Percentiles rank a stretch among this genome's conserved stretches.
Conservation (phyloP, 1,139 yeast genomes). For the Geotrichum macrosporum region DNA sequence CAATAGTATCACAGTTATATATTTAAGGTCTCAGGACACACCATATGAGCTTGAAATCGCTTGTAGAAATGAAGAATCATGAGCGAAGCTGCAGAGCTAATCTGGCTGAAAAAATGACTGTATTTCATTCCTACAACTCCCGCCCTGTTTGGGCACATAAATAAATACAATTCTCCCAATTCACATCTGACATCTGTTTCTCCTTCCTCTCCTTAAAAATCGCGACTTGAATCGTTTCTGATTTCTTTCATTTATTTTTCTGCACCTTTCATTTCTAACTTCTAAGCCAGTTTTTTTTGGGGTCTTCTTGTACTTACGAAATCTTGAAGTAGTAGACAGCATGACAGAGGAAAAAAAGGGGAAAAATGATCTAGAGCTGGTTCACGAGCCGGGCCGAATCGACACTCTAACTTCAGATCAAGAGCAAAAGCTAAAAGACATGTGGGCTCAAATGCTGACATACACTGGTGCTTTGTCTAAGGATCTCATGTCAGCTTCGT, state of each 20-base stretch:
- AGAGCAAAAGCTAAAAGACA: slow-evolving; percentile 64
- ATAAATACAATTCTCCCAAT: neutral
- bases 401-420: slow-evolving; percentile 58
- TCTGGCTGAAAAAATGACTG: no score
- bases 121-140: no score
- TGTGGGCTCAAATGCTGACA: slow-evolving; percentile 64
- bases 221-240: neutral
- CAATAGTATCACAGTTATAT: neutral
- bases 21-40: no score
- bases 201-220: neutral
- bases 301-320: neutral
- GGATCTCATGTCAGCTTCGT: slow-evolving; percentile 32
- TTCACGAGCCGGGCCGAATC: slow-evolving; percentile 38
- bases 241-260: neutral
- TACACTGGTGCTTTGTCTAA: slow-evolving; percentile 57
- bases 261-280: neutral
- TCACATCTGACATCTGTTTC: neutral
- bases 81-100: no score
- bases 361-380: no score
- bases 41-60: no score
- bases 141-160: no score
- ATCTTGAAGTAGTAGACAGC: neutral
- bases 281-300: neutral
- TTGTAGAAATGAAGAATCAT: no score
- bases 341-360: no score